Base-by-base conservation (phyloP, 192 early-diverging fungal genomes). In the Backusella mclennaniae region DNA sequence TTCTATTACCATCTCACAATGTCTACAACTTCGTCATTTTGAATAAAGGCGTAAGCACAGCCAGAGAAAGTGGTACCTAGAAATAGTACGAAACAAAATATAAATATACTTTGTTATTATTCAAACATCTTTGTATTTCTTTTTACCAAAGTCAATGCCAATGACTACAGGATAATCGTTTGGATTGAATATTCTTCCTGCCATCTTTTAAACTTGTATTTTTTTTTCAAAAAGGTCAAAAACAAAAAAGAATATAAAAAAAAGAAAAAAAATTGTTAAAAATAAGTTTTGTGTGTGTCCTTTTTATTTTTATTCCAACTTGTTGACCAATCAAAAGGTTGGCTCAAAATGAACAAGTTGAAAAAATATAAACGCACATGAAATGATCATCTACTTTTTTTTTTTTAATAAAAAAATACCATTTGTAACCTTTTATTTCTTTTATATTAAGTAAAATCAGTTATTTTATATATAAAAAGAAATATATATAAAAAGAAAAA, bases 1-100 rank as follows among this genome's bases (percentile, higher is more conserved):
- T 82, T 84, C 23, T 79, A 70, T 8, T 82, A 80, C 69, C 69
- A 71, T 71, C 69, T 71, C 41, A 71, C 69, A 69, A 85, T 87
- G 74, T 87, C 86, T 11, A 84, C 71, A 11, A 87, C 86, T 79
- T 87, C 86, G 35, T 85, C 86, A 52, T 85, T 84, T 39, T 85
- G 82, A 35, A 80, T 80, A 84, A 85, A 84, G 15, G 86, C 80
- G 75, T 87, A 85, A 4, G 86, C 83, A 75, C 84, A 84, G 7
- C 86, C 86, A 39, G 84, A 84, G 71, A 79, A 87, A 1, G 86
- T 87, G 53, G 86, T 87, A 78, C 86, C 86, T 71, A 29, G 36
- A 69, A 69, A 38, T 23, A 21, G 19, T n/a, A 36, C 7, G 2
- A 38, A 69, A 19, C 46, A 49, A 1, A 68, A 38, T 17, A 31